Base-by-base conservation (phyloP, 805 yeast genomes). In the Kazachstania kunashirensis region DNA sequence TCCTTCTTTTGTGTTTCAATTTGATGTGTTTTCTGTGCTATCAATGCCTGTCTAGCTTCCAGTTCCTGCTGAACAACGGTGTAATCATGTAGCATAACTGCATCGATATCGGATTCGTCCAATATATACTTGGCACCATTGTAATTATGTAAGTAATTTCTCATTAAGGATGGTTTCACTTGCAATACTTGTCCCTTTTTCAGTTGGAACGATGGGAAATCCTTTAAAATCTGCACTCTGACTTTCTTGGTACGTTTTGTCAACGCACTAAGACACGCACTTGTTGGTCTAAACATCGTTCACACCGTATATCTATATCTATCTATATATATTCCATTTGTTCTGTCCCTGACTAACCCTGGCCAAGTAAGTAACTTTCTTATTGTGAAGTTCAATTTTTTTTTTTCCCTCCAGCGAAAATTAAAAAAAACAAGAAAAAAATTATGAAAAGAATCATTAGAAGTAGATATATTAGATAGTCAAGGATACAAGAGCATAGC, bases 101-200 rank as follows among this genome's bases (percentile, higher is more conserved):
- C 17, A 38, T 56, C 50, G 11, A 57, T 43, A 38, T 33, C 37
- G 13, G 32, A 21, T 12, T 46, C 62, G 29, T 46, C 27, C 19
- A 68, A 54, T 16, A 84, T 67, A 51, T 84, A 86, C 14, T 74
- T 70, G 3, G 95, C 96, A 30, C 84, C 82, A 49, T 83, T 78
- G 42, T 65, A 50, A 29, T 74, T 73, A 49, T 84, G 84, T 39
- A 86, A 68, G 48, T 63, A 73, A 61, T 83, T 84, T 53, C 89
- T 74, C 95, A 86, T 86, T 43, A 73, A 66, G 16, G 85, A 82
- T 21, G 95, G 86, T 43, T 75, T 70, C 14, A 86, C 95, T 24
- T 71, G 65, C 20, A 80, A 68, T 30, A 86, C 68, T 62, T 86
- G 80, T 24, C 96, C 96, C 42, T 62, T 65, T 16, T 24, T 39